Base-by-base conservation (phyloP, 1,284 basidiomycete genomes). In the Heimioporus punctisporus region DNA sequence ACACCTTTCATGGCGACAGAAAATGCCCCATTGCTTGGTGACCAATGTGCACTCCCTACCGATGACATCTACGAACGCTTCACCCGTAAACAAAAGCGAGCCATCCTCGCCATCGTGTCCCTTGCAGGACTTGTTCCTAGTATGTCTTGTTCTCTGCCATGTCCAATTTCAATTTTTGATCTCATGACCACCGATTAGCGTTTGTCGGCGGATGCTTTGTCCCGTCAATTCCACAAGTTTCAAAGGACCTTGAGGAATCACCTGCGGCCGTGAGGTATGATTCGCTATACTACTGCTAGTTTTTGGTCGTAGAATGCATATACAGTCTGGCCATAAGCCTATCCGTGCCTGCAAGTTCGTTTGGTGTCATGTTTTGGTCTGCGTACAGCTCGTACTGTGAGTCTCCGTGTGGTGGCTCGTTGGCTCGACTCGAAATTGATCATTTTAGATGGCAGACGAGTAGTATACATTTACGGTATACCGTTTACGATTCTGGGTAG, bases 201-300 rank as follows among this genome's bases (percentile, higher is more conserved):
- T 72, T 83, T 55, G 72, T 79, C 12, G 68, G 74, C 7, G 73
- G 71, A 1, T 73, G 72, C 27, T 82, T 80, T 60, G 69, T 81
- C 15, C 81, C 81, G 0, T 76, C 74, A 2, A 78, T 83, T 46
- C 77, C 76, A 0, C 68, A 75, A 40, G 74, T 83, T 37, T 68
- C 74, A 1, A 58, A 56, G 9, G 78, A 83, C 44, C 64, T 82
- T 23, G 11, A 70, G 46, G 70, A 77, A 0, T 66, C 76, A 0
- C 62, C 69, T 0, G 60, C 72, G 14, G 61, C 74, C 19, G 72
- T 81, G 54, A 76, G 78, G 68, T 75, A 71, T n/a, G n/a, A n/a
- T n/a, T n/a, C 49, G 74, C 69, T 21, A 11, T 41, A 12, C 34
- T 21, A 14, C 7, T 1, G 6, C 7, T n/a, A 17, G 7, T 31